Evolutionary conservation across 805 yeast species (phyloP), one percentile per base, ranked within the genome.

Genomic region (Saccharomycopsis lassenensis): DNA sequence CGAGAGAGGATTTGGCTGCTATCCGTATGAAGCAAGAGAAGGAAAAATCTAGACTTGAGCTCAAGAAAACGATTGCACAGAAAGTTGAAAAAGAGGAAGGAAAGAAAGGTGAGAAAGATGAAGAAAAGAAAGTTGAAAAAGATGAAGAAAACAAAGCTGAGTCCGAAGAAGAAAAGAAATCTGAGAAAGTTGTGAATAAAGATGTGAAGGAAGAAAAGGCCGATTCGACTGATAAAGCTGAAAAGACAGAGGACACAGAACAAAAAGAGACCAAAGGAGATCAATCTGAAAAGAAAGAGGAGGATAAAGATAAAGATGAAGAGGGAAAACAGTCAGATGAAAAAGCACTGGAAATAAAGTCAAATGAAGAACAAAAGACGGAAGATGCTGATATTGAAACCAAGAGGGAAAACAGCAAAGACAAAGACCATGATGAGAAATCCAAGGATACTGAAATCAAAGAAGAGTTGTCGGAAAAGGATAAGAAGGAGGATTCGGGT

Each of bases 1-100:
- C 97, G 0, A 83, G 81, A 52, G 99, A 91, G 52, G 98, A 91
- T 48, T 84, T 77, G 58, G 77, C 86, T 3, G 86, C 83, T 3
- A 69, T 86, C 35, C 94, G 31, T 10, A 24, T 22, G 17, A 30
- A 28, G 22, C 26, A 22, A 24, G 24, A 30, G 20, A 28, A 17
- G 35, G 18, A 16, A 15, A 11, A 14, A 25, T 24, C 12, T 28
- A 28, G 7, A 15, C 34, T 2, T 31, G n/a, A 10, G 32, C 15
- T 10, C n/a, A 18, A 29, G 32, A 29, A 10, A 18, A 16, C 3
- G 24, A 18, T 5, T 8, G 10, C n/a, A 24, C n/a, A 24, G 10
- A 16, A 24, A 24, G 8, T 8, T n/a, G 17, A 6, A 5, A 20
- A 16, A 30, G 33, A 30, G 7, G 25, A 30, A 19, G 15, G 6